Evolutionary conservation across 73 alveolate genomes (phyloP).

Genomic region (Symbiodinium pilosum): DNA sequence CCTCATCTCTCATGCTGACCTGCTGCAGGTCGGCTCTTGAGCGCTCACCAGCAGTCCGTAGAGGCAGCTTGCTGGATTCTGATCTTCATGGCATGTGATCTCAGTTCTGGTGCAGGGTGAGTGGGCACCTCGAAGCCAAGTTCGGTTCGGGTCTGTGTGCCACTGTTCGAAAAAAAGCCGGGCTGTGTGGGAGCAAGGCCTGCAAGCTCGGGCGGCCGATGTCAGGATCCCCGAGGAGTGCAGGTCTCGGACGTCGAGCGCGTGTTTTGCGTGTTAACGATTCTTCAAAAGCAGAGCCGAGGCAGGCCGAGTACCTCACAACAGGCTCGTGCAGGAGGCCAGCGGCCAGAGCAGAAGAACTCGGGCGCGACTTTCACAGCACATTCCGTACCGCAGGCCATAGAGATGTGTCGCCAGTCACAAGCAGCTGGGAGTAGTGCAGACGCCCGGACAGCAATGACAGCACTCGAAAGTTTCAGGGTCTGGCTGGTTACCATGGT

Average conservation of each 20-base stretch:
- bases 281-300: neutral
- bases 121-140: too few species aligned
- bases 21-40: neutral
- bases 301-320: neutral
- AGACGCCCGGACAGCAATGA: neutral
- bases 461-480: neutral
- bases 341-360: neutral
- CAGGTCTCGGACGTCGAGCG: neutral
- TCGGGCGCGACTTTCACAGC: neutral
- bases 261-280: neutral
- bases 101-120: too few species aligned
- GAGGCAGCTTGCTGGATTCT: neutral
- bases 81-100: too few species aligned
- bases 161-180: too few species aligned
- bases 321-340: slow-evolving; percentile 12
- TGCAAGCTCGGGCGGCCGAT: neutral
- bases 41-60: slow-evolving; percentile 1
- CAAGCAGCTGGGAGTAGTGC: slow-evolving; percentile 33
- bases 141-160: too few species aligned
- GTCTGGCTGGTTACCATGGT: neutral
- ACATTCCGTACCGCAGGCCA: neutral
- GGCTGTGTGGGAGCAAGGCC: neutral
- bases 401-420: slow-evolving; percentile 78
- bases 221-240: neutral
- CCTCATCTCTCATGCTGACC: too few species aligned